Evolutionary conservation across 345 rosid genomes (phyloP).

Genomic region (Salix arbutifolia): DNA sequence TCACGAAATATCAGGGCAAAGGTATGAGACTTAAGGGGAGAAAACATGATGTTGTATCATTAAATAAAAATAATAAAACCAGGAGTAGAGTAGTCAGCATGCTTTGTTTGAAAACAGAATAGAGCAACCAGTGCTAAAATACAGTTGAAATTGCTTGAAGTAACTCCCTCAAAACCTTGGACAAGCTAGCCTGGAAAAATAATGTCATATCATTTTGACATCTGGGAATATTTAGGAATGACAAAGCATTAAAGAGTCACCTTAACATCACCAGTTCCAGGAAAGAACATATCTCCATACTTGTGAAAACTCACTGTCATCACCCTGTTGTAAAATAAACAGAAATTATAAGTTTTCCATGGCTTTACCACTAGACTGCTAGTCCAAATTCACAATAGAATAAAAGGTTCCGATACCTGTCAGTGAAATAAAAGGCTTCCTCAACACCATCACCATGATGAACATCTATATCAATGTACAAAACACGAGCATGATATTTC

Average conservation of each 20-base stretch:
- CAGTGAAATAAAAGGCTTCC: constrained; percentile 97
- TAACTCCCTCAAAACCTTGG: neutral
- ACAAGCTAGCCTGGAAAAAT: neutral
- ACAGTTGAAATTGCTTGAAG: neutral
- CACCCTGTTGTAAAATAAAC: constrained; percentile 53
- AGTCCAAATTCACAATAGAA: constrained; percentile 6
- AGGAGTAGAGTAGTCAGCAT: neutral
- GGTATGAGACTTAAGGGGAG: neutral
- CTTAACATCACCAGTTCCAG: constrained; percentile 98
- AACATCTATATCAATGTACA: constrained; percentile 92
- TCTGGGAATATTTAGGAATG: neutral
- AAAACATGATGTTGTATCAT: neutral
- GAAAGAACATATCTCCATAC: constrained; percentile 91
- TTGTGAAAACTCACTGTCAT: constrained; percentile 99
- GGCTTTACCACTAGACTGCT: neutral
- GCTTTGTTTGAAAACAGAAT: neutral
- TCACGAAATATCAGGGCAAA: neutral
- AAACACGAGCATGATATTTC: constrained; percentile 81
- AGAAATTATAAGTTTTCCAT: neutral
- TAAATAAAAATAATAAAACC: neutral
- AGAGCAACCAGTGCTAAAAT: neutral
- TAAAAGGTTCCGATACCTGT: constrained; percentile 48
- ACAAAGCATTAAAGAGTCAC: constrained; percentile 33
- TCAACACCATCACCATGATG: constrained; percentile 99
- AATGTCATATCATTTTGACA: neutral